These are phyloP conservation scores for Vitis riparia DNA, from an alignment of 164 flowering plant genomes.

Conservation along the genomic window DNA sequence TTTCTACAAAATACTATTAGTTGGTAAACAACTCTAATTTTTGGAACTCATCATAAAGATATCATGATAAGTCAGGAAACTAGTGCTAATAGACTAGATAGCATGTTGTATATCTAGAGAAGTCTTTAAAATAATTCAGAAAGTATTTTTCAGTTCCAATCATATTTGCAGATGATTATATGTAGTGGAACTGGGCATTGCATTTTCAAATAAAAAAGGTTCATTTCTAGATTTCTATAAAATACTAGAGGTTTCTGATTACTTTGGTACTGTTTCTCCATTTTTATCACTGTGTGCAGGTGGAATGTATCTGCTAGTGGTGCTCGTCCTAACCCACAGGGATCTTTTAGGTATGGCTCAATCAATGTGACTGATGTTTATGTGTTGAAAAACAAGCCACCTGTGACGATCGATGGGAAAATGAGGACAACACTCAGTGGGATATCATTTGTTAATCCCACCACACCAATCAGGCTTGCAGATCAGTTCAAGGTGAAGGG, in stretches of 20 bases:
- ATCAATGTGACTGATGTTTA: conserved; percentile 89
- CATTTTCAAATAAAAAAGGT: no score
- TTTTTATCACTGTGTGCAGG: conserved; percentile 37
- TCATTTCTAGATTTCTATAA: not conserved
- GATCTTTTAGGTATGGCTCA: conserved; percentile 89
- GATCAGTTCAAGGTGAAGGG: conserved; percentile 66
- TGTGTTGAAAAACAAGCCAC: conserved; percentile 68
- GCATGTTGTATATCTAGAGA: no score
- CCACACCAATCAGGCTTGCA: conserved; percentile 86
- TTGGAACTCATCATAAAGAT: not conserved
- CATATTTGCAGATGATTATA: no score
- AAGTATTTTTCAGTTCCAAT: no score
- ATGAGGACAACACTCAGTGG: conserved; percentile 69
- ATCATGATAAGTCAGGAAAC: not conserved
- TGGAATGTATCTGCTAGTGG: conserved; percentile 93
- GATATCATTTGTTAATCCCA: conserved; percentile 69
- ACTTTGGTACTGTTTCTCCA: not conserved
- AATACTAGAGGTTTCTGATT: no score
- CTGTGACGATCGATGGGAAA: conserved; percentile 64
- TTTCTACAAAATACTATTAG: not conserved
- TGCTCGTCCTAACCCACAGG: conserved; percentile 98
- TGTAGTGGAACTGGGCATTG: not conserved
- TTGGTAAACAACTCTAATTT: not conserved
- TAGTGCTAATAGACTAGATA: not conserved
- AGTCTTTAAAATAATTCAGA: no score